Evolutionary conservation across 2,329 filamentous ascomycete species (phyloP), one percentile per base, ranked within the genome.

Genomic region (Penicillium sp.): DNA sequence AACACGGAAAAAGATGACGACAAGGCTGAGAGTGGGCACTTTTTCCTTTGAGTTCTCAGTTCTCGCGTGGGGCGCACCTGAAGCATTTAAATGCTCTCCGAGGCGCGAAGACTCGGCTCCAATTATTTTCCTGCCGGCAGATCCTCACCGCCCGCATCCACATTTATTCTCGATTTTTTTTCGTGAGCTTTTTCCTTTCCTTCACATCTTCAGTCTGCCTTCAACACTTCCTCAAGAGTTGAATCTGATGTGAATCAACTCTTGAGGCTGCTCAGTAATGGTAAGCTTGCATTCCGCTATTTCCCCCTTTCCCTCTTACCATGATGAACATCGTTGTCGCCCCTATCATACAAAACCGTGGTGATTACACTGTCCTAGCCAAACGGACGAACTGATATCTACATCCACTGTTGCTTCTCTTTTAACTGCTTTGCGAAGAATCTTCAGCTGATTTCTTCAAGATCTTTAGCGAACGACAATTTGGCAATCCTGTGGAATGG

Each of bases 301-400:
- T 55, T 56, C 37, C 60, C 58, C 33, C 56, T 18, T 37, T 54
- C 39, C 22, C 52, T 41, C 60, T 62, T 73, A 70, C 64, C 33
- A 79, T 83, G 83, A 86, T 85, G 83, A 85, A 81, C 78, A 66
- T 77, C 75, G 77, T 81, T 85, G 83, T 86, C 83, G 83, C 83
- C 83, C 83, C 83, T 85, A 85, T 85, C 83, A 79, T 78, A 85
- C 82, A 74, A 77, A 75, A 71, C 71, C 67, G 72, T 85, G 83
- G 82, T 85, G 83, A 85, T 80, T 83, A 82, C 73, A 52, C 81
- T 82, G 83, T 85, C 82, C 78, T 74, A 80, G 80, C 83, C 83
- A 85, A 85, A 85, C 81, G 81, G 82, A 85, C 82, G 75, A 74
- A 76, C 82, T 84, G 82, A 84, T 71, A 62, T 66, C 46, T 54